Evolutionary conservation across 2,329 filamentous ascomycete species (phyloP).

Genomic region (Xylariaceae sp.): DNA sequence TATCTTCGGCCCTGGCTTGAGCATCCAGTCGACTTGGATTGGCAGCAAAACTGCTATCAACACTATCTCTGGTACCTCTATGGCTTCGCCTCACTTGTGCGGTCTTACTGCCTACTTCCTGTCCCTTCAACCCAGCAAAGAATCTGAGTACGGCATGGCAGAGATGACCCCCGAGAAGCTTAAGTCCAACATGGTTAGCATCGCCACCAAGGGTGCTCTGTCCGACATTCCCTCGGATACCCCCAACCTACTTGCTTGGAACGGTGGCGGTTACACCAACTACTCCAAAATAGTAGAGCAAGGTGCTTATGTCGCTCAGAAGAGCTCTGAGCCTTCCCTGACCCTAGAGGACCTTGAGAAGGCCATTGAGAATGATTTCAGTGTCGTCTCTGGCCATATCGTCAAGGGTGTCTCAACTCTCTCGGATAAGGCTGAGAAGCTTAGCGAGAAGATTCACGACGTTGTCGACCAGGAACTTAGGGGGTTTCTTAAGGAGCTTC

Average conservation of each 20-base stretch:
- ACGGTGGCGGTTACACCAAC: slow-evolving; percentile 94
- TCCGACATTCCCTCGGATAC: slow-evolving; percentile 85
- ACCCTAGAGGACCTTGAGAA: slow-evolving; percentile 66
- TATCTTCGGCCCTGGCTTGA: slow-evolving; percentile 96
- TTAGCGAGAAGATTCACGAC: slow-evolving; percentile 68
- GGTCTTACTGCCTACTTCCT: slow-evolving; percentile 98
- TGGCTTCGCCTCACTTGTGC: slow-evolving; percentile 96
- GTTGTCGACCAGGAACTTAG: slow-evolving; percentile 67
- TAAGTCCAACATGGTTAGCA: slow-evolving; percentile 84
- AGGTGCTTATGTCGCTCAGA: slow-evolving; percentile 70
- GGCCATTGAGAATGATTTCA: slow-evolving; percentile 66
- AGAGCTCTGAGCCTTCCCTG: slow-evolving; percentile 48
- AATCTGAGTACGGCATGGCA: slow-evolving; percentile 90
- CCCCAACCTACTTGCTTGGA: slow-evolving; percentile 96
- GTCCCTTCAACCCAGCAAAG: slow-evolving; percentile 87
- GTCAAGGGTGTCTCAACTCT: slow-evolving; percentile 60
- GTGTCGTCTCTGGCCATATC: slow-evolving; percentile 63
- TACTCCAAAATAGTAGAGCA: slow-evolving; percentile 80
- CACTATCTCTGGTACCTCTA: slow-evolving; percentile 99
- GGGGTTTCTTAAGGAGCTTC: slow-evolving; percentile 63
- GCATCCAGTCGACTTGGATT: slow-evolving; percentile 98
- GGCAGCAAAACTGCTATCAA: slow-evolving; percentile 95
- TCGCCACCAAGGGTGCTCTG: slow-evolving; percentile 81
- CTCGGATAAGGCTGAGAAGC: slow-evolving; percentile 64
- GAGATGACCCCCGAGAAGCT: slow-evolving; percentile 92